Evolutionary conservation across 331 rosid species (phyloP).

Genomic region (Malus hybrid): DNA sequence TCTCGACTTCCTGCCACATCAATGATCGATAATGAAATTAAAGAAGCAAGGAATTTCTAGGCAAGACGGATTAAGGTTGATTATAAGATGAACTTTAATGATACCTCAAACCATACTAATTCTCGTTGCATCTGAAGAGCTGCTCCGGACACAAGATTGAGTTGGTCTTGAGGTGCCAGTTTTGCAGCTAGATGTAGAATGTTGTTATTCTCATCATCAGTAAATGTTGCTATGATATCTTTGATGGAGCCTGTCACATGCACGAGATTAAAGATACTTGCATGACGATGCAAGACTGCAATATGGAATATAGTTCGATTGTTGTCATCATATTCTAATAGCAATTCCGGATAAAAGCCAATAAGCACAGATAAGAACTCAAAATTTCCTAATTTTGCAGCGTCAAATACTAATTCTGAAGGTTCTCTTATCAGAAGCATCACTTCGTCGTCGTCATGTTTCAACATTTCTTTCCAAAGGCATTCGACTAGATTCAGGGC

Average conservation of each 20-base stretch:
- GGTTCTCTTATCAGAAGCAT: background rate
- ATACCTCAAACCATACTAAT: constrained; percentile 19
- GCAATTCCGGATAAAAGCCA: background rate
- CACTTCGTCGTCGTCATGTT: background rate
- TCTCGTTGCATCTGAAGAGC: constrained; percentile 24
- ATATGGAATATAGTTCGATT: constrained; percentile 4
- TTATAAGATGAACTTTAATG: background rate
- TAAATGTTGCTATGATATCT: background rate
- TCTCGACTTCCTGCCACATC: constrained; percentile 31
- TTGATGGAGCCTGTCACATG: constrained; percentile 10
- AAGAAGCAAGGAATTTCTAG: background rate
- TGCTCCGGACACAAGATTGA: constrained; percentile 9
- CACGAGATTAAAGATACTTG: constrained; percentile 12
- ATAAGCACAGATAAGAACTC: constrained; percentile 6
- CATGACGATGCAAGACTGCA: constrained; percentile 7
- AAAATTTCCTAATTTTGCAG: background rate
- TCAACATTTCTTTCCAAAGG: background rate
- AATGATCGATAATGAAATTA: background rate
- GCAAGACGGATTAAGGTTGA: background rate
- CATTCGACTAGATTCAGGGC: background rate
- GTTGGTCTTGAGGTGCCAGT: constrained; percentile 6
- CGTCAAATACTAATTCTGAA: background rate
- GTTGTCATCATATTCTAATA: background rate
- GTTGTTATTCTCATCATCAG: background rate
- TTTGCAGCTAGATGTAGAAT: constrained; percentile 9